Evolutionary conservation across 257 asterid genomes (phyloP).

Genomic region (Verbena officinalis): DNA sequence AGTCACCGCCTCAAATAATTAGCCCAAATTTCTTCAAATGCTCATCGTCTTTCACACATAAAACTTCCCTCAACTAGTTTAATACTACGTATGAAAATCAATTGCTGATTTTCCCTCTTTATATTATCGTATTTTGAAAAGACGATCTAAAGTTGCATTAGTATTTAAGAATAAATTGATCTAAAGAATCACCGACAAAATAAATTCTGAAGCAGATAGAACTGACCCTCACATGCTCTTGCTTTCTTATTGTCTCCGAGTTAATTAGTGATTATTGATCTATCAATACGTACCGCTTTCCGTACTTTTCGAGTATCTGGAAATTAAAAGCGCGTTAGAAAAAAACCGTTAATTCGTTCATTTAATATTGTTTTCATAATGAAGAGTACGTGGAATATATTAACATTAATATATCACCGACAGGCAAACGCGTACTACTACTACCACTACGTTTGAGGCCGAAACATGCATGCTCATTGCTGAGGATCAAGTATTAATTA

Average conservation of each 20-base stretch:
- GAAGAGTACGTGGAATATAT: background rate
- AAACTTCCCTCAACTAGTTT: background rate
- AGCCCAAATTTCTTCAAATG: background rate
- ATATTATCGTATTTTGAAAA: too few species aligned
- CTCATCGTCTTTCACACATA: background rate
- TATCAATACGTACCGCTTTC: constrained; percentile 39
- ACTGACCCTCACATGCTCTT: constrained; percentile 44
- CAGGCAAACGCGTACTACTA: constrained; percentile 36
- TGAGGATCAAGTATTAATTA: too few species aligned
- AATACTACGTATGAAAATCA: too few species aligned
- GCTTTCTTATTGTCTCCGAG: constrained; percentile 34
- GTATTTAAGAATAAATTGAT: too few species aligned
- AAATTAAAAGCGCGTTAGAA: constrained; percentile 34
- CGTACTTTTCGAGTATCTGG: constrained; percentile 36
- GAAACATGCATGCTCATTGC: constrained; percentile 39
- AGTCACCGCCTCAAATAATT: constrained; percentile 1
- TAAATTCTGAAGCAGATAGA: background rate
- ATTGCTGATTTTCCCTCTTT: too few species aligned
- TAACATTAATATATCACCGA: constrained; percentile 56
- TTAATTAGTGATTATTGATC: background rate
- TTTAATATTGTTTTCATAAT: constrained; percentile 5
- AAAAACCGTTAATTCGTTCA: constrained; percentile 11
- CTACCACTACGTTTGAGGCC: too few species aligned
- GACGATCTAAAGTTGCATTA: too few species aligned
- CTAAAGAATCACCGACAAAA: constrained; percentile 37